A percentile compares a stretch with the other conserved stretches of the same genome.
Conservation (phyloP, 345 rosid species). For the Geranium brycei region DNA sequence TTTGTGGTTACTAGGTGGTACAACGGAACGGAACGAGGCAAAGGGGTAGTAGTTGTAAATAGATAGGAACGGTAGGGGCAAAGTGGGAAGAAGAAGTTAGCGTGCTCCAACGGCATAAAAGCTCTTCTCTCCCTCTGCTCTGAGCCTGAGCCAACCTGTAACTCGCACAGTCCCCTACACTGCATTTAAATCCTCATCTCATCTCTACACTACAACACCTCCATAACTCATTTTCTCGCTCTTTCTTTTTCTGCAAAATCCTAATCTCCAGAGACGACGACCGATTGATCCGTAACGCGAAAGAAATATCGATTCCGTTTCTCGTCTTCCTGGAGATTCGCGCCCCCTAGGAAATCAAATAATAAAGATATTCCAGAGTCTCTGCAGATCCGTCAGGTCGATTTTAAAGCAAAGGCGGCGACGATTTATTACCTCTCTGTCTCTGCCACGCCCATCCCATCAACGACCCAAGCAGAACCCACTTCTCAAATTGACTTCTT, state of each 20-base stretch:
- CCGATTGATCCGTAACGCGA: too few relatives aligned
- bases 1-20: too few relatives aligned
- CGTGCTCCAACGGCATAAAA: constrained; percentile 32
- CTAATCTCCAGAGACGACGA: background rate
- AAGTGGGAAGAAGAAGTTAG: constrained; percentile 17
- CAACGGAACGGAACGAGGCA: too few relatives aligned
- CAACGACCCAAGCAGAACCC: constrained; percentile 2
- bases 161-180: constrained; percentile 13
- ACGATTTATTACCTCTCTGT: constrained; percentile 25
- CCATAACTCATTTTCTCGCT: background rate
- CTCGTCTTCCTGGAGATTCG: constrained; percentile 36
- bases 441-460: constrained; percentile 4
- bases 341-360: constrained; percentile 5
- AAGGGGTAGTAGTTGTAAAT: background rate
- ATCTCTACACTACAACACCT: too few relatives aligned
- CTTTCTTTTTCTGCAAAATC: background rate
- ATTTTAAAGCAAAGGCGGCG: constrained; percentile 77
- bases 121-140: constrained; percentile 4
- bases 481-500: background rate
- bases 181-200: background rate
- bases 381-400: constrained; percentile 31
- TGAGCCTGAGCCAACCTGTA: constrained; percentile 22
- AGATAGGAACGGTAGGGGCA: constrained; percentile 3
- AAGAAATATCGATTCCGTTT: too few relatives aligned
- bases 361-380: constrained; percentile 9